Evolutionary conservation across 2,329 filamentous ascomycete species (phyloP).

Genomic region (Xylariaceae sp.): DNA sequence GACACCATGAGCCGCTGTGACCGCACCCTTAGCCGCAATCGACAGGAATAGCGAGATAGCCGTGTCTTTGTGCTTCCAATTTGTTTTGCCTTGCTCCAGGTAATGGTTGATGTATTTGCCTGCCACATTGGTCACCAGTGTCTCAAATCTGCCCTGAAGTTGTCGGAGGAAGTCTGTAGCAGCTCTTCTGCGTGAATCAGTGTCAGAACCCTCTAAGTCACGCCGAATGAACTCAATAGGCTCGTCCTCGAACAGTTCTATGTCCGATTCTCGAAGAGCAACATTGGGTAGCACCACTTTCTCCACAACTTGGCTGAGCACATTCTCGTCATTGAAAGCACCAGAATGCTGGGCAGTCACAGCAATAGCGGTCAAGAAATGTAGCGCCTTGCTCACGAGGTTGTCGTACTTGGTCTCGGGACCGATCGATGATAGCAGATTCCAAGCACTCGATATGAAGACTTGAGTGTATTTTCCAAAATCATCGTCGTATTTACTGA

Average conservation of each 20-base stretch:
- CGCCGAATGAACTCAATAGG: constrained; percentile 96
- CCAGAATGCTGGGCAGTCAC: constrained; percentile 72
- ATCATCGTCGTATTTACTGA: constrained; percentile 92
- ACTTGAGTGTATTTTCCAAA: constrained; percentile 75
- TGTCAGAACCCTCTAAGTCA: constrained; percentile 94
- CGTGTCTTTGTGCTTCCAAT: constrained; percentile 98
- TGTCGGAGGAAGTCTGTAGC: constrained; percentile 92
- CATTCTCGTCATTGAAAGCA: constrained; percentile 78
- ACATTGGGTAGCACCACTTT: constrained; percentile 96
- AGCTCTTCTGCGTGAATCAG: constrained; percentile 84
- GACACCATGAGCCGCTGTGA: constrained; percentile 84
- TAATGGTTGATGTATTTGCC: constrained; percentile 84
- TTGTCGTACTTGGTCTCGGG: constrained; percentile 90
- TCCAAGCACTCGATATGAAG: constrained; percentile 90
- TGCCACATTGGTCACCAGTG: constrained; percentile 80
- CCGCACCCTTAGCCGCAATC: constrained; percentile 84
- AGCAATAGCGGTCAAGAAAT: constrained; percentile 89
- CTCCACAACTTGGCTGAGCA: constrained; percentile 83
- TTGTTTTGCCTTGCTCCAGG: constrained; percentile 70
- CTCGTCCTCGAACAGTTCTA: constrained; percentile 96
- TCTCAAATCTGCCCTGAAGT: constrained; percentile 84
- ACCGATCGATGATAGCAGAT: constrained; percentile 79
- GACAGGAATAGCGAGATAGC: constrained; percentile 96
- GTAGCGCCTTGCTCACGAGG: constrained; percentile 87
- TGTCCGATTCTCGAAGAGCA: constrained; percentile 83